phyloP scores from a whole-genome alignment of 176 grass and related monocot species.

The Ensete ventricosum region DNA sequence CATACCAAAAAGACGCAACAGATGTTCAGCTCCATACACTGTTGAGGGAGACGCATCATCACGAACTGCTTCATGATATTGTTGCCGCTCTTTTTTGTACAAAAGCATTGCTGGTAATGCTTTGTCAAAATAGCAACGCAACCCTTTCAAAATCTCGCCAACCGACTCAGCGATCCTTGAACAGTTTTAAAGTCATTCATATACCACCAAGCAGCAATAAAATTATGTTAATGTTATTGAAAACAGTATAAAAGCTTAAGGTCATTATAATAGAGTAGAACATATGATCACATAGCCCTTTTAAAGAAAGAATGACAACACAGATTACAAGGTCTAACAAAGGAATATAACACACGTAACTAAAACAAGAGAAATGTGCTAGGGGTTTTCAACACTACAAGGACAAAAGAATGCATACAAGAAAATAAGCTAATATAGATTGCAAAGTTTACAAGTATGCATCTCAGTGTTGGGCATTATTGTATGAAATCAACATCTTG shows the following conservation, averaged over 20 bases:
- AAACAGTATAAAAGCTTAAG: neutral
- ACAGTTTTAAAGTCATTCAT: neutral
- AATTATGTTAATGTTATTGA: constrained; percentile 3
- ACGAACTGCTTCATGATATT: constrained; percentile 62
- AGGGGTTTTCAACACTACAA: too few relatives aligned
- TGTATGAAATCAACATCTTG: too few relatives aligned
- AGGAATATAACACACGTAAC: too few relatives aligned
- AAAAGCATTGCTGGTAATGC: constrained; percentile 91
- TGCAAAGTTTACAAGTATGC: too few relatives aligned
- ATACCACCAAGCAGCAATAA: constrained; percentile 9
- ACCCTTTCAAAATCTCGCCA: constrained; percentile 78
- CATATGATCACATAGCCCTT: neutral
- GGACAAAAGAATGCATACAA: too few relatives aligned
- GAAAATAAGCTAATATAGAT: too few relatives aligned
- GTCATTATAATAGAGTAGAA: neutral
- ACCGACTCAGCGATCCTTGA: constrained; percentile 71
- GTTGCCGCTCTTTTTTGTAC: constrained; percentile 75
- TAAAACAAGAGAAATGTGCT: too few relatives aligned
- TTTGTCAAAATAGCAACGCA: constrained; percentile 95
- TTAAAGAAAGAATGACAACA: too few relatives aligned
- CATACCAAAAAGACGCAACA: constrained; percentile 95
- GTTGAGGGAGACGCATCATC: constrained; percentile 61
- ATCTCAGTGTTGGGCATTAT: too few relatives aligned
- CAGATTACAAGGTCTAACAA: too few relatives aligned
- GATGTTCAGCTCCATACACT: constrained; percentile 94